Evolutionary conservation across 805 yeast species (phyloP), one percentile per base, ranked within the genome.

Genomic region (Pichia nakasei): DNA sequence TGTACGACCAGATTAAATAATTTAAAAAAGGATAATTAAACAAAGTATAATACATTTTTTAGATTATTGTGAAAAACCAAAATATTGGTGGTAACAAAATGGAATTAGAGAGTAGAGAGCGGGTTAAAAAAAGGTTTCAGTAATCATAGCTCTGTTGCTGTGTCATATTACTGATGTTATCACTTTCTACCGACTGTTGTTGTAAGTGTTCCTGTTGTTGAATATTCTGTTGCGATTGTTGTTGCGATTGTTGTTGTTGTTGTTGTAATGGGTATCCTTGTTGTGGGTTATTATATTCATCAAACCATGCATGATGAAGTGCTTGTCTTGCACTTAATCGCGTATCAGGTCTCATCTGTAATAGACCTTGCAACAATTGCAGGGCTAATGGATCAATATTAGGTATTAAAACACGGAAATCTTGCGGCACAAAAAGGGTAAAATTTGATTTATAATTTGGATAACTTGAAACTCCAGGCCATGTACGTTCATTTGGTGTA

Each of bases 401-500:
- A 4, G 89, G 86, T 22, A 84, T 74, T 40, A 85, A 63, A 22
- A 70, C 64, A 42, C 84, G 68, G 54, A 93, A 70, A 63, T 91
- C 96, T 64, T 91, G 96, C 12, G 95, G 88, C 39, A 85, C 80
- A 67, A 82, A 91, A 32, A 85, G 74, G 49, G 84, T 88, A 75
- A 89, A 88, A 57, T 82, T 84, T 43, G 79, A 72, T 63, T 85
- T 79, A 65, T 82, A 93, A 63, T 93, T 91, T 33, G 97, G 94
- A 54, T 85, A 75, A 47, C 78, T 80, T 13, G 94, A 81, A 36
- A 93, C 83, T n/a, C 95, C 96, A 1, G 98, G 97, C 98, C 98
- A 93, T 22, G 95, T 82, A 48, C 82, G 71, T 63, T 93, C 98
- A 57, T 82, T 86, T 35, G 98, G 98, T 2, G 98, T 93, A 20